phyloP scores from a whole-genome alignment of 2,329 filamentous ascomycete genomes.

The Aspergillus sp. region DNA sequence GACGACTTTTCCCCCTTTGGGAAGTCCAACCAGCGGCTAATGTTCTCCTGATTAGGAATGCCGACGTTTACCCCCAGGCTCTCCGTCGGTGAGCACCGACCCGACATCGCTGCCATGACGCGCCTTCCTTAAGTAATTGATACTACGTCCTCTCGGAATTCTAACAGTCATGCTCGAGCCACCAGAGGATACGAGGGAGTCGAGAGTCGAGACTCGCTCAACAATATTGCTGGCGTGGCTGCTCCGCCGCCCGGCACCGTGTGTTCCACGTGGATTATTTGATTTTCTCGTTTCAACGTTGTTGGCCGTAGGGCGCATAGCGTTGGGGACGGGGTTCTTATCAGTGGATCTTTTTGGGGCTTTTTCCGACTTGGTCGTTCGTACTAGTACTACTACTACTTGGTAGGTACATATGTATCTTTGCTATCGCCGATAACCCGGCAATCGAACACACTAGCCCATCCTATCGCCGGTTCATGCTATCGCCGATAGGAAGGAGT shows the following conservation, averaged over 20 bases:
- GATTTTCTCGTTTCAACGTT: neutral
- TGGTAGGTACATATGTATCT: too few species aligned
- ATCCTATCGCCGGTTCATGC: neutral
- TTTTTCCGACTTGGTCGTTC: neutral
- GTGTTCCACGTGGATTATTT: neutral
- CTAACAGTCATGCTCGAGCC: too few species aligned
- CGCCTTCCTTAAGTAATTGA: neutral
- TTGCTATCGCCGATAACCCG: neutral
- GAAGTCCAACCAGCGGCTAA: neutral
- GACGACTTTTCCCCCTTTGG: neutral
- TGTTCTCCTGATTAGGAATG: constrained; percentile 1
- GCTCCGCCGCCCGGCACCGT: neutral
- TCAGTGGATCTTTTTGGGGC: neutral
- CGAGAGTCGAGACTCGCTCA: neutral
- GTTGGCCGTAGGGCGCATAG: too few species aligned
- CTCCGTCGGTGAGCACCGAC: neutral
- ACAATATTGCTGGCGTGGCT: neutral
- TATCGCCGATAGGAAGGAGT: neutral
- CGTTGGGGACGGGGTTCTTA: neutral
- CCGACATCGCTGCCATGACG: neutral
- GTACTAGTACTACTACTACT: neutral
- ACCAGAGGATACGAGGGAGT: neutral
- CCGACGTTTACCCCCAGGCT: neutral
- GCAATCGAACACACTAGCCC: neutral
- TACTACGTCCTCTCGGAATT: neutral